Evolutionary conservation across 305 asterid genomes (phyloP).

Genomic region (Coffea humblotiana): DNA sequence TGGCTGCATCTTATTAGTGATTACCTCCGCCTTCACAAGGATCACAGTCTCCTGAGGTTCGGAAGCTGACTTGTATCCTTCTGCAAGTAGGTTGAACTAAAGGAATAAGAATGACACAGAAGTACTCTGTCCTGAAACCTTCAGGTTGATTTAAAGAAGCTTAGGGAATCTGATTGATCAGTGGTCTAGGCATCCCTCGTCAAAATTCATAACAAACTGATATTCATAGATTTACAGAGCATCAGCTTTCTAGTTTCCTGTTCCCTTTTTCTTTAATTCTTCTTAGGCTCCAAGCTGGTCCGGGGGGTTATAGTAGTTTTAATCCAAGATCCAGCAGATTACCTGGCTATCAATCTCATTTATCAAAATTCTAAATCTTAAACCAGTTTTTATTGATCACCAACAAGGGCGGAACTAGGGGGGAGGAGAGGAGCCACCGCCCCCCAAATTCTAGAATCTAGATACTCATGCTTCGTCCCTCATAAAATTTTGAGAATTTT

Average conservation of each 20-base stretch:
- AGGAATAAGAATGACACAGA: neutral
- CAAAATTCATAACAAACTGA: neutral
- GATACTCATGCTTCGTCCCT: no score
- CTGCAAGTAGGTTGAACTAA: neutral
- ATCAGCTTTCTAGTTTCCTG: neutral
- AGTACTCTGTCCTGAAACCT: neutral
- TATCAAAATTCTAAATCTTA: neutral
- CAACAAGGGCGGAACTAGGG: no score
- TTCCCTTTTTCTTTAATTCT: neutral
- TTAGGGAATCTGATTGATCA: neutral
- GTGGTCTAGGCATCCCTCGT: neutral
- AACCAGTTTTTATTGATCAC: neutral
- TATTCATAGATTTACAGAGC: neutral
- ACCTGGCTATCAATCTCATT: neutral
- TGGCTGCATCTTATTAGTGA: slow-evolving; percentile 35
- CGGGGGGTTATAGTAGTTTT: neutral
- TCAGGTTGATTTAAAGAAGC: neutral
- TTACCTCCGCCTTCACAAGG: slow-evolving; percentile 34
- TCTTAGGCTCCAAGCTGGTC: neutral
- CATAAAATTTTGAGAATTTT: no score
- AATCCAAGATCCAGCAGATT: neutral
- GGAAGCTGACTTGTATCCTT: neutral
- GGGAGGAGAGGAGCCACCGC: no score
- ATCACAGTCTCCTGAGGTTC: slow-evolving; percentile 12
- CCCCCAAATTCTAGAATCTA: no score